Conservation (phyloP, 2,329 filamentous ascomycete genomes). For the Colletotrichum camelliae region DNA sequence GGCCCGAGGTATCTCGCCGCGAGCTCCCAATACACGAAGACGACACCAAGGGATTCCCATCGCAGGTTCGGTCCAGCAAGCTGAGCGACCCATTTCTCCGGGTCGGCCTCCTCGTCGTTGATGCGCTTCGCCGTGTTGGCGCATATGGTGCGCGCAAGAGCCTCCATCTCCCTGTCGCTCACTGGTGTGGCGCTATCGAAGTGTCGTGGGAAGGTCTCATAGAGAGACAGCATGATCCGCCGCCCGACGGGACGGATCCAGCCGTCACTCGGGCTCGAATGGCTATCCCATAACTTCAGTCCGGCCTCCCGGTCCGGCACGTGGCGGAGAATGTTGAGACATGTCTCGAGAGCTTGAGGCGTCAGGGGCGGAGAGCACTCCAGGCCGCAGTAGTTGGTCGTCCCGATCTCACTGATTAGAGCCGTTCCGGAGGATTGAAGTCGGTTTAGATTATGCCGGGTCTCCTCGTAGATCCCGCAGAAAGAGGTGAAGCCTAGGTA, state of each 20-base stretch:
- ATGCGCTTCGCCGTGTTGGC: constrained; percentile 42
- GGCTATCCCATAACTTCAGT: constrained; percentile 24
- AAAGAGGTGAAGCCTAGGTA: constrained; percentile 53
- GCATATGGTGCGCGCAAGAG: constrained; percentile 40
- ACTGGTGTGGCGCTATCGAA: constrained; percentile 30
- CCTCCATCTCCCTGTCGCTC: constrained; percentile 33
- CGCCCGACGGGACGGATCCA: constrained; percentile 36
- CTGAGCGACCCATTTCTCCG: constrained; percentile 42
- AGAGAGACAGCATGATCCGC: constrained; percentile 36
- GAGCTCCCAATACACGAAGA: constrained; percentile 34
- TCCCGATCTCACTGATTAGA: constrained; percentile 8
- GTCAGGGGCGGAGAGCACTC: constrained; percentile 14
- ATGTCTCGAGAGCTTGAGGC: constrained; percentile 34
- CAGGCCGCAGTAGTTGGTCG: neutral
- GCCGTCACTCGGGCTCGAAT: constrained; percentile 27
- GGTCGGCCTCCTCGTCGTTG: constrained; percentile 36
- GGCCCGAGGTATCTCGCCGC: constrained; percentile 4
- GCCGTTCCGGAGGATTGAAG: constrained; percentile 25
- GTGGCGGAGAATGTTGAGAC: constrained; percentile 40
- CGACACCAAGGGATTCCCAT: constrained; percentile 48
- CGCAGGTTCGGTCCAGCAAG: constrained; percentile 42
- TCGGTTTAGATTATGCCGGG: constrained; percentile 41
- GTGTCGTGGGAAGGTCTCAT: constrained; percentile 29
- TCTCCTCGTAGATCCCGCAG: constrained; percentile 46
- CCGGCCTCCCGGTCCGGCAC: constrained; percentile 34